A percentile compares a stretch with the other conserved stretches of the same genome.
Evolutionary conservation across 2,329 filamentous ascomycete species (phyloP).

Genomic region (Fusarium metavorans): DNA sequence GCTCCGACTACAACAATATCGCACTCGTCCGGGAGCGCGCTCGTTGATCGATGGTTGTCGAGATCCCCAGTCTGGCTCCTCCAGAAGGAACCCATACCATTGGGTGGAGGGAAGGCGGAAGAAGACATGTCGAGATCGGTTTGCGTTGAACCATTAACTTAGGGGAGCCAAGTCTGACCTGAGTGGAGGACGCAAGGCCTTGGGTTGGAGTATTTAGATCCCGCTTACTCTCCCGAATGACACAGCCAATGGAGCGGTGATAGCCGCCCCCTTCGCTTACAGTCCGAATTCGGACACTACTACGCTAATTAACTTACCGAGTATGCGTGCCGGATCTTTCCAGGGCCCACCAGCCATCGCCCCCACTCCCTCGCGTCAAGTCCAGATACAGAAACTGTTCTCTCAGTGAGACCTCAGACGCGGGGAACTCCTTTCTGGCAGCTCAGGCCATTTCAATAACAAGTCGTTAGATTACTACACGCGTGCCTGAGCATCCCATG

Average conservation of each 20-base stretch:
- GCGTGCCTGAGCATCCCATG: not conserved
- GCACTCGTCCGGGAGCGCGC: constrained; percentile 49
- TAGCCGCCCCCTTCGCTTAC: not conserved
- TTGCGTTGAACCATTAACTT: not conserved
- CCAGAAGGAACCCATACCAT: constrained; percentile 32
- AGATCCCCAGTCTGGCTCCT: not conserved
- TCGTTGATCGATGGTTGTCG: constrained; percentile 3
- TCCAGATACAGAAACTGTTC: not conserved
- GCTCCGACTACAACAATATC: constrained; percentile 62
- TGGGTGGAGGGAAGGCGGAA: not conserved
- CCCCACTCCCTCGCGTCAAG: not conserved
- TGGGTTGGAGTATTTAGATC: not conserved
- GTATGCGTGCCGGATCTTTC: not conserved
- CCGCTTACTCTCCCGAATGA: not conserved
- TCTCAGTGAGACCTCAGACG: not conserved
- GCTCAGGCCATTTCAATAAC: not conserved
- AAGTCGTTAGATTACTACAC: not conserved
- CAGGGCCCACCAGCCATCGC: not conserved
- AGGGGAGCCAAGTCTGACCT: not conserved
- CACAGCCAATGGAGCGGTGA: not conserved
- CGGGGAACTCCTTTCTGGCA: not conserved
- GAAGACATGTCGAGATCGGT: not conserved
- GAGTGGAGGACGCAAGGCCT: not conserved
- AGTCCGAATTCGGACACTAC: not conserved
- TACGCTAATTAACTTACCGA: too few relatives aligned